A percentile compares a stretch with the other conserved stretches of the same genome.
These are phyloP conservation scores for Podospora pseudocomata DNA, from an alignment of 495 filamentous ascomycete species.

Conservation along the genomic window DNA sequence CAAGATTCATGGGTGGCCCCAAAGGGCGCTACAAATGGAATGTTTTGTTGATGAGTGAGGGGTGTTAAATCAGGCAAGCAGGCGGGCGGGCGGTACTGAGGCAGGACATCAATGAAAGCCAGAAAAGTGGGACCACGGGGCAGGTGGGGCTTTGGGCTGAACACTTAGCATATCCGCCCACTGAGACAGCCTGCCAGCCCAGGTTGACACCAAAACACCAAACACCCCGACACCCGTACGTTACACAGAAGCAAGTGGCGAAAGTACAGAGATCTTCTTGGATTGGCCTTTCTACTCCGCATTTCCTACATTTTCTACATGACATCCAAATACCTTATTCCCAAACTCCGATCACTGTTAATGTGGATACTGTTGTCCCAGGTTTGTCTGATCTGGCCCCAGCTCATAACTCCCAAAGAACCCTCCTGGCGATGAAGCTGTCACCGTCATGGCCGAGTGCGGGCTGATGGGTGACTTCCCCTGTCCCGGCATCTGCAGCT, in stretches of 20 bases:
- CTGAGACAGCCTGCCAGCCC: no score
- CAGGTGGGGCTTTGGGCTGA: background rate
- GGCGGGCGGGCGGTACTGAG: no score
- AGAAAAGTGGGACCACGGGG: background rate
- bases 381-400: background rate
- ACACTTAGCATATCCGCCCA: background rate
- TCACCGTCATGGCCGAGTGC: background rate
- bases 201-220: no score
- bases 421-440: background rate
- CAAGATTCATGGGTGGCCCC: no score
- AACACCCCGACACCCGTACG: no score
- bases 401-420: background rate
- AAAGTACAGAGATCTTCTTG: no score
- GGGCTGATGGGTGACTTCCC: background rate
- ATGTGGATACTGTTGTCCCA: background rate
- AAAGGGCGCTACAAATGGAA: no score
- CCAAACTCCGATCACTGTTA: background rate
- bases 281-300: no score
- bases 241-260: no score
- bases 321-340: no score
- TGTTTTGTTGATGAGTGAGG: background rate
- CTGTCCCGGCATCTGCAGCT: constrained; percentile 3
- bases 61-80: background rate
- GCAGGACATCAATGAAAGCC: background rate
- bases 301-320: no score